Evolutionary conservation across 768 basidiomycete species (phyloP).

Genomic region (Tubosaeta brunneosetosa): DNA sequence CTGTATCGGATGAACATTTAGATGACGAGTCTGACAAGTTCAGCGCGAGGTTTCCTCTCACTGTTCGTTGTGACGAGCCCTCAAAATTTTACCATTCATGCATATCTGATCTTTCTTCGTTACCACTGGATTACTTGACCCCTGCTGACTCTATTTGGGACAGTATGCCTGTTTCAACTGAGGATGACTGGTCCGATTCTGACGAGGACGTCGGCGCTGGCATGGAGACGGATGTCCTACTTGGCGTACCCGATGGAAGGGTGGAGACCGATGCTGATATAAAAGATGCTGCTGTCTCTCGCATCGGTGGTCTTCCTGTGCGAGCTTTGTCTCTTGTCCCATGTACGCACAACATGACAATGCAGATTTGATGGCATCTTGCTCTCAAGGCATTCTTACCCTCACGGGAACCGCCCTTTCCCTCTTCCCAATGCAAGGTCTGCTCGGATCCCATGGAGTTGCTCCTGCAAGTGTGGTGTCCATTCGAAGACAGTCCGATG

Average conservation of each 20-base stretch:
- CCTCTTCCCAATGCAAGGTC: slow-evolving; percentile 64
- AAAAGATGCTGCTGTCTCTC: slow-evolving; percentile 77
- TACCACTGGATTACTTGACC: not conserved
- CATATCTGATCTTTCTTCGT: slow-evolving; percentile 59
- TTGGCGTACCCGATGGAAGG: slow-evolving; percentile 77
- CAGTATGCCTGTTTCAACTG: slow-evolving; percentile 39
- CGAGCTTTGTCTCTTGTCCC: slow-evolving; percentile 44
- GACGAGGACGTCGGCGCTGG: slow-evolving; percentile 57
- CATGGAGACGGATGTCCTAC: slow-evolving; percentile 66
- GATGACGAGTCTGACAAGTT: slow-evolving; percentile 82
- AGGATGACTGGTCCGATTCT: slow-evolving; percentile 78
- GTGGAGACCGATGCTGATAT: slow-evolving; percentile 56
- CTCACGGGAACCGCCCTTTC: slow-evolving; percentile 53
- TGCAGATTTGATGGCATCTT: slow-evolving; percentile 42
- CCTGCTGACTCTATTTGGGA: slow-evolving; percentile 4
- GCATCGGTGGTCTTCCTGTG: slow-evolving; percentile 89
- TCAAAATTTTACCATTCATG: slow-evolving; percentile 83
- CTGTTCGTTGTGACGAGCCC: slow-evolving; percentile 56
- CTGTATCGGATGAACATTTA: slow-evolving; percentile 42
- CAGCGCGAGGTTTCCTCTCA: slow-evolving; percentile 57
- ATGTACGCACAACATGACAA: slow-evolving; percentile 45
- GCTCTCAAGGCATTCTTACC: slow-evolving; percentile 67
- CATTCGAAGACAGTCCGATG: slow-evolving; percentile 78
- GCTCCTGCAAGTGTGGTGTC: slow-evolving; percentile 86
- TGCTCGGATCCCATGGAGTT: slow-evolving; percentile 77